Evolutionary conservation across 129 eudicot genomes (phyloP), one percentile per base, ranked within the genome.

Genomic region (Escallonia rubra): DNA sequence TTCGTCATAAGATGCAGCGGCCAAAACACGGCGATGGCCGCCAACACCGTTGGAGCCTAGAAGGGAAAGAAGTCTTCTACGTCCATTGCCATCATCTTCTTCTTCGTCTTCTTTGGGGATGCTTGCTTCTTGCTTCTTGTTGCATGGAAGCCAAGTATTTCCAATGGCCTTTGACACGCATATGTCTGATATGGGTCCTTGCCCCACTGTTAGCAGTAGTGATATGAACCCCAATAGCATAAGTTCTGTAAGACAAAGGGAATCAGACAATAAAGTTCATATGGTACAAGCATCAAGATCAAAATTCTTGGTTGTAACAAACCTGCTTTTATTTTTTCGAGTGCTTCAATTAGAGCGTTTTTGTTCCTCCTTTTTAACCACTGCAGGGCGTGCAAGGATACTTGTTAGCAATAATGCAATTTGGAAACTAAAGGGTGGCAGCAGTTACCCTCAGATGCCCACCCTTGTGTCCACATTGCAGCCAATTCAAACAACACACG

Each of bases 131-230:
- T 67, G 67, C 73, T 74, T 69, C 55, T 42, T 59, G 62, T 66
- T 70, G 60, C 91, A 88, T 34, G 96, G 96, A 73, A 73, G 87
- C 96, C 89, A 82, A 15, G 76, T 67, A 15, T 75, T 65, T 48
- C 73, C 96, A 40, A 82, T 59, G 40, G 72, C 50, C 50, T 74
- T 68, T 6, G 89, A 55, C 67, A 85, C 58, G 72, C 96, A 88
- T 5, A 80, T 75, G 42, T 85, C 70, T 23, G 91, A 80, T 64
- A 78, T 71, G 34, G 76, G 46, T 6, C 60, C 66, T 78, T 71
- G 59, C 8, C 72, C 76, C 11, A 77, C 83, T 39, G 83, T 80
- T 56, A 84, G 67, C 11, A 84, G 90, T 62, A 84, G 48, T 14
- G 90, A 84, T 59, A 84, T 67, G 69, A 84, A 84, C 47, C 90